Evolutionary conservation across 495 filamentous ascomycete genomes (phyloP).

Genomic region (Tuber calosporum): DNA sequence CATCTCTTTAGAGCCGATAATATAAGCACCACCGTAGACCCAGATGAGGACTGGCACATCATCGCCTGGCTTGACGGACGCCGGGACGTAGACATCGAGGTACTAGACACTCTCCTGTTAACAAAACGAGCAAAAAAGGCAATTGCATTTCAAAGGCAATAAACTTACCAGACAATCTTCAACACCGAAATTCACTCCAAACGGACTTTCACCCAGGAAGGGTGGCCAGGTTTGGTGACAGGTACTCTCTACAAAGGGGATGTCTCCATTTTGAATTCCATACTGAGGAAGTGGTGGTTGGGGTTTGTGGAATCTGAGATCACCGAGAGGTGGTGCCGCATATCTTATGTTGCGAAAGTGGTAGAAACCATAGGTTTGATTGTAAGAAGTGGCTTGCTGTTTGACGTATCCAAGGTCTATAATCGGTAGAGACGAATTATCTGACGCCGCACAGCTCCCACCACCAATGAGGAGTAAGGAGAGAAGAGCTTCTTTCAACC

Average conservation of each 20-base stretch:
- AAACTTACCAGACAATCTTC: constrained; percentile 35
- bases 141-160: neutral
- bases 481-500: neutral
- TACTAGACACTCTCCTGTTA: constrained; percentile 12
- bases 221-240: constrained; percentile 11
- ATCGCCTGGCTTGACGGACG: constrained; percentile 8
- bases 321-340: constrained; percentile 35
- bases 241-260: neutral
- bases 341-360: constrained; percentile 37
- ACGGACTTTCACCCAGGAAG: neutral
- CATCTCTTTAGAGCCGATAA: constrained; percentile 48
- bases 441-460: neutral
- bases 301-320: constrained; percentile 36
- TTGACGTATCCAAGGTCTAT: constrained; percentile 39
- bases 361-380: constrained; percentile 31
- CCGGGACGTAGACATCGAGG: constrained; percentile 35
- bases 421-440: constrained; percentile 24
- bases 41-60: constrained; percentile 52
- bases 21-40: constrained; percentile 58
- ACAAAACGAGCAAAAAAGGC: neutral
- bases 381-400: constrained; percentile 33
- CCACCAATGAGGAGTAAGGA: neutral
- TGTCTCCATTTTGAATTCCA: constrained; percentile 30
- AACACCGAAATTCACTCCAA: neutral
- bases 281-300: constrained; percentile 23